Conservation (phyloP, 176 grass and related monocot genomes). For the Otatea glauca region DNA sequence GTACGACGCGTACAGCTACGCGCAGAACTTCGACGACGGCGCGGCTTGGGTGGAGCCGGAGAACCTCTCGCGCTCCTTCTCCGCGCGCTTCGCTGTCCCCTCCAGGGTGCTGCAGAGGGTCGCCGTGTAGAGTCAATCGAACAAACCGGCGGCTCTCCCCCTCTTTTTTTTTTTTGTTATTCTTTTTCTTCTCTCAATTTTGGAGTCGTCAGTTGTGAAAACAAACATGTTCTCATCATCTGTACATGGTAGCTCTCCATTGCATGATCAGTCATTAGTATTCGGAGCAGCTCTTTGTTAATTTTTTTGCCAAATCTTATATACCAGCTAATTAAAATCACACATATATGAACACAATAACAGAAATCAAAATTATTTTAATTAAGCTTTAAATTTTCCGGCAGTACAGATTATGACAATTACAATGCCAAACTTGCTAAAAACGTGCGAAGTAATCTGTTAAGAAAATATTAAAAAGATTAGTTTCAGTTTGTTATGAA, state of each 20-base stretch:
- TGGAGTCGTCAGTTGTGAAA: conserved; percentile 42
- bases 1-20: conserved; percentile 82
- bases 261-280: conserved; percentile 25
- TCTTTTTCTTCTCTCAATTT: conserved; percentile 3
- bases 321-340: not conserved
- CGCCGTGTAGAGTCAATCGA: conserved; percentile 30
- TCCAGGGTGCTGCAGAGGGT: conserved; percentile 58
- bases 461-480: not conserved
- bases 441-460: not conserved
- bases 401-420: not conserved
- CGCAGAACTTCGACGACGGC: conserved; percentile 95
- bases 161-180: not conserved
- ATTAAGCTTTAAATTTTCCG: not conserved
- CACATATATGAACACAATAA: not conserved
- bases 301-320: not conserved
- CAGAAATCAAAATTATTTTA: not conserved
- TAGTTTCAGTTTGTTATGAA: not conserved
- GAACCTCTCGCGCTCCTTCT: conserved; percentile 87
- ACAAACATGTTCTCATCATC: conserved; percentile 28
- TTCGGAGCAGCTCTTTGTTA: not conserved
- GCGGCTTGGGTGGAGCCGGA: conserved; percentile 78
- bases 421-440: not conserved
- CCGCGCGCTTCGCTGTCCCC: conserved; percentile 77
- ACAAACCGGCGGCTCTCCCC: not conserved
- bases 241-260: conserved; percentile 35